phyloP scores from a whole-genome alignment of 2,329 filamentous ascomycete genomes.

The Incumbomyces lentus region DNA sequence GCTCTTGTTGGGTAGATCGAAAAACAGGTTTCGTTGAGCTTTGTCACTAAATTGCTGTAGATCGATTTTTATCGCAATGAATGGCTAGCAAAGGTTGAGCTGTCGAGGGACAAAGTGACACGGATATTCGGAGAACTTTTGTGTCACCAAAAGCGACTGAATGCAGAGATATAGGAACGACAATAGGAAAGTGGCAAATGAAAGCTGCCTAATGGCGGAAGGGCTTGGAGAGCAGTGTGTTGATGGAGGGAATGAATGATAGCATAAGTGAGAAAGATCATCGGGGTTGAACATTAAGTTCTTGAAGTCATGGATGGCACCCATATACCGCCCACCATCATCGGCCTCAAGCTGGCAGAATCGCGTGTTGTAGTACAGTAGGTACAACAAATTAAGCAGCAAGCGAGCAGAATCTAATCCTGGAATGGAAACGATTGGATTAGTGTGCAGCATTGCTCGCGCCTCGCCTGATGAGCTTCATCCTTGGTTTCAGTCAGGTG shows the following conservation, averaged over 20 bases:
- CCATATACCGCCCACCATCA: neutral
- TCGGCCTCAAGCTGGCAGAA: neutral
- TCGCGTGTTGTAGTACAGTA: neutral
- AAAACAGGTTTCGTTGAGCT: neutral
- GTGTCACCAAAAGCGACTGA: slow-evolving; percentile 5
- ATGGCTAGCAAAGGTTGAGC: too few species aligned
- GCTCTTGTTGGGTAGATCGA: neutral
- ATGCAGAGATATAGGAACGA: slow-evolving; percentile 2
- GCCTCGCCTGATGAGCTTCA: neutral
- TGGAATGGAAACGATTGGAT: slow-evolving; percentile 6
- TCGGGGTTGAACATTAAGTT: slow-evolving; percentile 2
- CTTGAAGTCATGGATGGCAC: neutral
- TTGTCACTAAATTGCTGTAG: neutral
- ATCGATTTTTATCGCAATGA: neutral
- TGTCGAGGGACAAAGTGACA: neutral
- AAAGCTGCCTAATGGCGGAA: slow-evolving; percentile 2
- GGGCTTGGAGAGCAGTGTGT: neutral
- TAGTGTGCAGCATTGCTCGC: neutral
- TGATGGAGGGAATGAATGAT: neutral
- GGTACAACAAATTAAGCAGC: neutral
- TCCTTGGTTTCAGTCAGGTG: slow-evolving; percentile 4
- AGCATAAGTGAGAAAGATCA: neutral
- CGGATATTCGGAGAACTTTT: neutral
- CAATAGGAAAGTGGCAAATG: slow-evolving; percentile 4
- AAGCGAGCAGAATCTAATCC: neutral